These are phyloP conservation scores for Ceratocystis destructans DNA, from an alignment of 2,329 filamentous ascomycete genomes.

Conservation along the genomic window DNA sequence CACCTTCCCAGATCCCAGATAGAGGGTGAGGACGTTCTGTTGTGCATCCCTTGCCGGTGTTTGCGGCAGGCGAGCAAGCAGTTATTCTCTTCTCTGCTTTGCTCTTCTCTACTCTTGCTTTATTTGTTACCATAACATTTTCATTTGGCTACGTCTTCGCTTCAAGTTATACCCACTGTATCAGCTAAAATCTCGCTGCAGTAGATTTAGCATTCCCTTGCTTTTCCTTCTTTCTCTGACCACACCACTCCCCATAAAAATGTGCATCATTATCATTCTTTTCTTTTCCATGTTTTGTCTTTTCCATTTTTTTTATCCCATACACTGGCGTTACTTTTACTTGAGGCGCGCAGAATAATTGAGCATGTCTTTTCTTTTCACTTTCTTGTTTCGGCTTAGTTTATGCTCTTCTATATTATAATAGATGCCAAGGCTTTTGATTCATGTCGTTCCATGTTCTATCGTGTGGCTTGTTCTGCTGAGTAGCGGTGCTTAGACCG, in stretches of 20 bases:
- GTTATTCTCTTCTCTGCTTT: neutral
- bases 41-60: neutral
- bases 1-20: neutral
- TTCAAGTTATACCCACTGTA: constrained; percentile 5
- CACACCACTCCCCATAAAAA: neutral
- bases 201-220: neutral
- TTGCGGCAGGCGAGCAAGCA: neutral
- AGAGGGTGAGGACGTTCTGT: neutral
- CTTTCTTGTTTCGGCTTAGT: neutral
- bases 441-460: neutral
- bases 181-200: constrained; percentile 1
- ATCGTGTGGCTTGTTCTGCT: neutral
- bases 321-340: neutral
- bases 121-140: neutral
- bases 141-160: constrained; percentile 1
- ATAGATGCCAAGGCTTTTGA: neutral
- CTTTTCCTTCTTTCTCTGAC: neutral
- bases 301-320: neutral
- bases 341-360: constrained; percentile 1
- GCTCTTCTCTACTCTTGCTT: neutral
- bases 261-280: constrained; percentile 1
- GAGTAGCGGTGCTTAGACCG: no score
- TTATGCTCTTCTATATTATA: constrained; percentile 3
- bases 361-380: constrained; percentile 10
- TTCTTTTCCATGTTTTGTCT: neutral